Base-by-base conservation (phyloP, 1,284 basidiomycete genomes). In the Albatrellus sp. region DNA sequence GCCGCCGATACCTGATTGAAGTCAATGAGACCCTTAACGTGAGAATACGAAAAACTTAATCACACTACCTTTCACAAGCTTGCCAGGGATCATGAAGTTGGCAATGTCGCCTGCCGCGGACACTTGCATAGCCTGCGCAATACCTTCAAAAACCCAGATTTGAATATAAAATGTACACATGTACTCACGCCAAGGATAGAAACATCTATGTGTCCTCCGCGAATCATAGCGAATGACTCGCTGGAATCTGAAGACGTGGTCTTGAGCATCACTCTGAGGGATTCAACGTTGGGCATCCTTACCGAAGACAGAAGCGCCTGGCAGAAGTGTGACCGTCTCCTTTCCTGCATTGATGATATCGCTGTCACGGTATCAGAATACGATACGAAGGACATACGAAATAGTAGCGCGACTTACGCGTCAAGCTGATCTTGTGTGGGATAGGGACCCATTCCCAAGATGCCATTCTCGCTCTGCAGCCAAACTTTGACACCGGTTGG, bases 11-110 rank as follows among this genome's bases (percentile, higher is more conserved):
- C 89, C 88, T 83, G 50, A 31, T 24, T n/a, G 19, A 12, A 37
- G 20, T 1, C 24, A 40, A 20, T 24, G 12, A 7, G 5, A 28
- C 40, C 7, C 44, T 35, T 14, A 38, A 9, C 29, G 5, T 19
- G 5, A 28, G 24, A 3, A 29, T 36, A 14, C n/a, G 32, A 17
- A 14, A 37, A 20, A 5, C 2, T 40, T 58, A n/a, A n/a, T n/a
- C n/a, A n/a, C n/a, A n/a, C 19, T 51, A 72, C 87, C 89, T 70
- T 90, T 91, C 40, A 91, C 78, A 59, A 93, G 76, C 65, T 93
- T 91, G 29, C 90, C 89, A 12, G 92, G 92, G 54, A 97, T 90
- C 91, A 96, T 97, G 61, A 90, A 98, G 69, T 98, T 98, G 42
- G 94, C 93, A 49, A 98, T 84, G 60, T 98, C 92, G 48, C 93